phyloP scores from a whole-genome alignment of 495 filamentous ascomycete species.

The Acidiella bohemica region DNA sequence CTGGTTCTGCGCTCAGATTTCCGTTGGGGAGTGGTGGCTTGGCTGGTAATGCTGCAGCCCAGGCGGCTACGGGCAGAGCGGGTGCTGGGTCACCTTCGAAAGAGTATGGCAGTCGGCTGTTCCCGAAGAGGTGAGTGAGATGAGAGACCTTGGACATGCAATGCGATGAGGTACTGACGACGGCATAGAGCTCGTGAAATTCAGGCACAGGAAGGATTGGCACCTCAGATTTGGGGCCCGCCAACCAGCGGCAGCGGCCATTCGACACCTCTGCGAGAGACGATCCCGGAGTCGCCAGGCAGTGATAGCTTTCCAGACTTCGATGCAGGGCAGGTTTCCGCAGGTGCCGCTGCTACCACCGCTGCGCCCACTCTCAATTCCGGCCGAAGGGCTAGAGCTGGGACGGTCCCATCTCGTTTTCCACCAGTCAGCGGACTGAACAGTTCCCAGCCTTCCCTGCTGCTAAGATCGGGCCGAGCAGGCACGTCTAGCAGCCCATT shows the following conservation, averaged over 20 bases:
- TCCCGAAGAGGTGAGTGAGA: slow-evolving; percentile 72
- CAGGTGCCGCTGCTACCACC: slow-evolving; percentile 27
- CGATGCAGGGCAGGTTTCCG: slow-evolving; percentile 26
- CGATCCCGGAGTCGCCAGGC: slow-evolving; percentile 89
- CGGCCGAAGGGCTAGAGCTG: slow-evolving; percentile 68
- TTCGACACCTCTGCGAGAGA: slow-evolving; percentile 90
- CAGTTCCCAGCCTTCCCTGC: slow-evolving; percentile 48
- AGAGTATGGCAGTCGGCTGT: slow-evolving; percentile 66
- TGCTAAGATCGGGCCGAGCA: slow-evolving; percentile 71
- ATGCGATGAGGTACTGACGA: slow-evolving; percentile 14
- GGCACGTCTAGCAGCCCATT: slow-evolving; percentile 89
- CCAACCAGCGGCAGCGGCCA: slow-evolving; percentile 90
- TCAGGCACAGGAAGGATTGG: slow-evolving; percentile 87
- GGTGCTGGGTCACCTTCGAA: slow-evolving; percentile 96
- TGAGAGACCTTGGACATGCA: slow-evolving; percentile 7
- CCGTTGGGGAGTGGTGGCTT: slow-evolving; percentile 54
- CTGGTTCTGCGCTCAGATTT: slow-evolving; percentile 53
- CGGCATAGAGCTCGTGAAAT: slow-evolving; percentile 73
- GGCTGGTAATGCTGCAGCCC: slow-evolving; percentile 50
- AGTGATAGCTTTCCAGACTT: slow-evolving; percentile 93
- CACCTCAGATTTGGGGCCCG: slow-evolving; percentile 81
- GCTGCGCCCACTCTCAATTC: slow-evolving; percentile 30
- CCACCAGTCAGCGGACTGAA: slow-evolving; percentile 52
- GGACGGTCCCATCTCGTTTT: slow-evolving; percentile 93
- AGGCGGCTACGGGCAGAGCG: slow-evolving; percentile 62